phyloP scores from a whole-genome alignment of 2,329 filamentous ascomycete species.

The Pleurostoma richardsiae region DNA sequence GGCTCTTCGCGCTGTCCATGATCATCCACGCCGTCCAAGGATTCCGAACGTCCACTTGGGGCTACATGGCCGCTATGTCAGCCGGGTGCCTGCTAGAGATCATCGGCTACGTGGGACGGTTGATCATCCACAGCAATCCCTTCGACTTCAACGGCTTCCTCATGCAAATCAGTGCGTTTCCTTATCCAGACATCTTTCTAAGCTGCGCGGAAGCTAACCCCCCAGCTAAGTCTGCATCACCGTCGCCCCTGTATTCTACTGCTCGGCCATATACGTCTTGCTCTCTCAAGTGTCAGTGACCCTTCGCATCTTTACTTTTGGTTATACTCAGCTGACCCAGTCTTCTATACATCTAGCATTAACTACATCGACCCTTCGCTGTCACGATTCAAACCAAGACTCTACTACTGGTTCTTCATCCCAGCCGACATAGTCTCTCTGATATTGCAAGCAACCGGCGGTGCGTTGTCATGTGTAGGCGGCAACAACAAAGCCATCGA shows the following conservation, averaged over 20 bases:
- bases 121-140: constrained; percentile 52
- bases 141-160: constrained; percentile 56
- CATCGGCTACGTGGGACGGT: constrained; percentile 56
- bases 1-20: constrained; percentile 41
- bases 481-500: constrained; percentile 23
- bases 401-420: constrained; percentile 32
- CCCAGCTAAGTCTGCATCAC: constrained; percentile 46
- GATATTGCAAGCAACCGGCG: constrained; percentile 45
- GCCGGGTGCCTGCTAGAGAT: constrained; percentile 52
- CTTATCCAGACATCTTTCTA: not conserved
- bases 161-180: constrained; percentile 51
- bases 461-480: constrained; percentile 32
- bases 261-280: constrained; percentile 63
- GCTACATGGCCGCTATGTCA: constrained; percentile 46
- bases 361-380: constrained; percentile 17
- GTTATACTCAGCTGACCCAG: not conserved
- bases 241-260: constrained; percentile 48
- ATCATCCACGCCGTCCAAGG: constrained; percentile 37
- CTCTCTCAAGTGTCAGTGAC: constrained; percentile 31
- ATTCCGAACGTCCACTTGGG: constrained; percentile 39
- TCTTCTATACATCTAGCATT: constrained; percentile 9
- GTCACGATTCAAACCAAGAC: constrained; percentile 21
- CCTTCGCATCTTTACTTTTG: not conserved
- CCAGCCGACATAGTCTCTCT: constrained; percentile 46
- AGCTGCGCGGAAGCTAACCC: not conserved